Evolutionary conservation across 2,329 filamentous ascomycete genomes (phyloP).

Genomic region (Leptoxyphium fumago): DNA sequence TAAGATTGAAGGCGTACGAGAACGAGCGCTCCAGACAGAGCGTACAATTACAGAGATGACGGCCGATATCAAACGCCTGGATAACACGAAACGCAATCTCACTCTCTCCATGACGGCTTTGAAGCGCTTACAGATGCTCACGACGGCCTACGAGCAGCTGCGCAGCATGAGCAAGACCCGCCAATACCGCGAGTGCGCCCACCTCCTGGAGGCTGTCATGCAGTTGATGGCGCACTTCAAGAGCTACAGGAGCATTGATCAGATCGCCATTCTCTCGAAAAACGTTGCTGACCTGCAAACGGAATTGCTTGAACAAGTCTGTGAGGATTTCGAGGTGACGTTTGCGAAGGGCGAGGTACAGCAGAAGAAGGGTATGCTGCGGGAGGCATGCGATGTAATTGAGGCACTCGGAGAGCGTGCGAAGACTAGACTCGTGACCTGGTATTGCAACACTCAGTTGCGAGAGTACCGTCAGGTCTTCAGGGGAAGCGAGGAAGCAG

Average conservation of each 20-base stretch:
- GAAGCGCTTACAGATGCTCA: conserved; percentile 95
- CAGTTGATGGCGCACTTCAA: conserved; percentile 99
- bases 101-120: conserved; percentile 95
- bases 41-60: conserved; percentile 97
- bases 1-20: conserved; percentile 86
- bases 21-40: conserved; percentile 80
- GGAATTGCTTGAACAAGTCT: conserved; percentile 91
- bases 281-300: conserved; percentile 89
- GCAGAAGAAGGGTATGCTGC: conserved; percentile 52
- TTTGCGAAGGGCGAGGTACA: conserved; percentile 79
- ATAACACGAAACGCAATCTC: conserved; percentile 91
- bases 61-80: conserved; percentile 91
- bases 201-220: conserved; percentile 82
- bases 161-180: conserved; percentile 66
- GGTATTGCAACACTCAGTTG: conserved; percentile 96
- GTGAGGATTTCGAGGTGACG: conserved; percentile 92
- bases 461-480: conserved; percentile 94
- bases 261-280: conserved; percentile 83
- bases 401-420: conserved; percentile 87
- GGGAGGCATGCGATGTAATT: conserved; percentile 85
- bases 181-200: conserved; percentile 90
- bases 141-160: conserved; percentile 95
- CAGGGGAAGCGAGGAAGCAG: conserved; percentile 89
- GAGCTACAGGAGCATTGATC: conserved; percentile 92
- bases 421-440: conserved; percentile 66